phyloP scores from a whole-genome alignment of 208 protist species.

The Trypanosoma melophagium region DNA sequence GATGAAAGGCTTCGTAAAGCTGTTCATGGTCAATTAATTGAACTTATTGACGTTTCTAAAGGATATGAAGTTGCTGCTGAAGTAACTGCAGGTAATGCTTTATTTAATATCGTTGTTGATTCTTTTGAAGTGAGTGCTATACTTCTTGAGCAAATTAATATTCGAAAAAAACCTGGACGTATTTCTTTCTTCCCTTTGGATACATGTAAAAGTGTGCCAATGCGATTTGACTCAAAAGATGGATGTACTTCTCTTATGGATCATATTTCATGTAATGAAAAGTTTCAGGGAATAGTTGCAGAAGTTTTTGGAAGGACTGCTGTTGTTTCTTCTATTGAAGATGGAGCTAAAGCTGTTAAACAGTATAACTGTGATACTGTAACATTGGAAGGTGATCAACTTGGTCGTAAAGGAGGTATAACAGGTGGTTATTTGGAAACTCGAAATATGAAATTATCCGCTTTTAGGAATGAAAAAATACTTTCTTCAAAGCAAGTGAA shows the following conservation, averaged over 20 bases:
- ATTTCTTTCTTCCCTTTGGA: slow-evolving; percentile 98
- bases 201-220: slow-evolving; percentile 57
- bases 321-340: slow-evolving; percentile 86
- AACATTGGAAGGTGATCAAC: slow-evolving; percentile 92
- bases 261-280: slow-evolving; percentile 71
- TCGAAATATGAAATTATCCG: slow-evolving; percentile 73
- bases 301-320: slow-evolving; percentile 95
- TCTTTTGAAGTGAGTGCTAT: slow-evolving; percentile 90
- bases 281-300: slow-evolving; percentile 79
- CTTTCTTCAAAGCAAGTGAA: slow-evolving; percentile 17
- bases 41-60: slow-evolving; percentile 91
- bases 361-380: slow-evolving; percentile 92
- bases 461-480: slow-evolving; percentile 55
- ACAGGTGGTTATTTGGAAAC: slow-evolving; percentile 95
- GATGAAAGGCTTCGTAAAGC: slow-evolving; percentile 54
- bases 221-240: slow-evolving; percentile 49
- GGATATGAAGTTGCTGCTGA: slow-evolving; percentile 93
- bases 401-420: slow-evolving; percentile 90
- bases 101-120: slow-evolving; percentile 99
- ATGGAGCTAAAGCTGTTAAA: slow-evolving; percentile 61
- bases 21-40: slow-evolving; percentile 95
- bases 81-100: slow-evolving; percentile 91
- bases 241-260: slow-evolving; percentile 75
- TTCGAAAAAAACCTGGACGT: slow-evolving; percentile 81
- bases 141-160: slow-evolving; percentile 93